Conservation (phyloP, 1,284 basidiomycete genomes). For the Anthracocystis setariae region DNA sequence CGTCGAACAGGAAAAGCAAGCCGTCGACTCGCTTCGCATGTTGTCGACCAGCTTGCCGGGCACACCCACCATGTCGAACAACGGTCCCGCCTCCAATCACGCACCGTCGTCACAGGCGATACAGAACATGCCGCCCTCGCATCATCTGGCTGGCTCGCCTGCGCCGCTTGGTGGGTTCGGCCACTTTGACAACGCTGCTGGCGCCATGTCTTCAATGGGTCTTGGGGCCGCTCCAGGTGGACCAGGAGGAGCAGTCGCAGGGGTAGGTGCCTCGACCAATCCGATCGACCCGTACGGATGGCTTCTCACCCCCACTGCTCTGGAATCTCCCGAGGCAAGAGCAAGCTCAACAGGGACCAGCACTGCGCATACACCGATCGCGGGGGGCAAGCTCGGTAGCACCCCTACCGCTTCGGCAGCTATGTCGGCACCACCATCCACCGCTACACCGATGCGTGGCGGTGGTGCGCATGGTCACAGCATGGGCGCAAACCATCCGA, state of each 20-base stretch:
- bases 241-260: background rate
- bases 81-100: background rate
- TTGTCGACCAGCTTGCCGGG: constrained; percentile 34
- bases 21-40: constrained; percentile 39
- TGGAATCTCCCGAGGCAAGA: constrained; percentile 36
- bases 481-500: constrained; percentile 7
- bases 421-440: background rate
- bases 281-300: constrained; percentile 51
- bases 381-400: constrained; percentile 4
- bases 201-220: background rate
- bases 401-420: constrained; percentile 3
- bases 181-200: constrained; percentile 8
- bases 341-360: constrained; percentile 12
- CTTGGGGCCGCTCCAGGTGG: constrained; percentile 1
- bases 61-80: constrained; percentile 37
- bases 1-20: constrained; percentile 45
- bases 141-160: constrained; percentile 19
- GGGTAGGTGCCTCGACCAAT: constrained; percentile 11
- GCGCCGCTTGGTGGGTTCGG: constrained; percentile 14
- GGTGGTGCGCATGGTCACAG: constrained; percentile 11
- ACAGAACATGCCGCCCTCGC: constrained; percentile 18
- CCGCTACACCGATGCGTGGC: constrained; percentile 15
- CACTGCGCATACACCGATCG: constrained; percentile 34
- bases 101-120: constrained; percentile 1
- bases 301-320: constrained; percentile 40